Conservation (phyloP, 1,139 yeast species). For the Suhomyces ambrosiae region DNA sequence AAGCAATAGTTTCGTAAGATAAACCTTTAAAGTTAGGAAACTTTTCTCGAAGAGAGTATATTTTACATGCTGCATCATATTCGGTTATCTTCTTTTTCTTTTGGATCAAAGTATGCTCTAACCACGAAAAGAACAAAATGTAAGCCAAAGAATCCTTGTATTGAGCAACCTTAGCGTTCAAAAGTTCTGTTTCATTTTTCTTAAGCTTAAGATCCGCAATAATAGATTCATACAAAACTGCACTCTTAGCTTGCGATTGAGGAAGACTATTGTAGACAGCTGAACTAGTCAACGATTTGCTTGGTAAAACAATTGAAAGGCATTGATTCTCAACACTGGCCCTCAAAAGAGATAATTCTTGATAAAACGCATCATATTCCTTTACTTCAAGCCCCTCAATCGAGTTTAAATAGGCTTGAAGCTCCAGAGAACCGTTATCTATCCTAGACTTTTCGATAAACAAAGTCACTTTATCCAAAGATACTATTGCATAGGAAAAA, state of each 20-base stretch:
- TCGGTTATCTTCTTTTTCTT: slow-evolving; percentile 34
- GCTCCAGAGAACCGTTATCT: slow-evolving; percentile 18
- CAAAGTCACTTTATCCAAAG: slow-evolving; percentile 30
- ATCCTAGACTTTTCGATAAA: slow-evolving; percentile 44
- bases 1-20: slow-evolving; percentile 56
- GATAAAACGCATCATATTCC: slow-evolving; percentile 34
- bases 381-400: slow-evolving; percentile 34
- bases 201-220: slow-evolving; percentile 38
- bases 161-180: slow-evolving; percentile 45
- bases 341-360: slow-evolving; percentile 29
- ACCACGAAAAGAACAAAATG: slow-evolving; percentile 45
- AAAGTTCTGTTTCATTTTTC: slow-evolving; percentile 42
- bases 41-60: slow-evolving; percentile 40
- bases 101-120: slow-evolving; percentile 36
- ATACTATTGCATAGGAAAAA: slow-evolving; percentile 47
- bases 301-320: slow-evolving; percentile 34
- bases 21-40: slow-evolving; percentile 53
- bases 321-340: slow-evolving; percentile 22
- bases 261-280: slow-evolving; percentile 39
- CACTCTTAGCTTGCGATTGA: slow-evolving; percentile 28
- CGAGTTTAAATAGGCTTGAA: slow-evolving; percentile 29
- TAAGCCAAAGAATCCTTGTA: slow-evolving; percentile 47
- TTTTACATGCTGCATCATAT: slow-evolving; percentile 47
- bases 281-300: slow-evolving; percentile 32
- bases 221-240: slow-evolving; percentile 33